These are phyloP conservation scores for Otatea glauca DNA, from an alignment of 176 grass and related monocot species.

Conservation along the genomic window DNA sequence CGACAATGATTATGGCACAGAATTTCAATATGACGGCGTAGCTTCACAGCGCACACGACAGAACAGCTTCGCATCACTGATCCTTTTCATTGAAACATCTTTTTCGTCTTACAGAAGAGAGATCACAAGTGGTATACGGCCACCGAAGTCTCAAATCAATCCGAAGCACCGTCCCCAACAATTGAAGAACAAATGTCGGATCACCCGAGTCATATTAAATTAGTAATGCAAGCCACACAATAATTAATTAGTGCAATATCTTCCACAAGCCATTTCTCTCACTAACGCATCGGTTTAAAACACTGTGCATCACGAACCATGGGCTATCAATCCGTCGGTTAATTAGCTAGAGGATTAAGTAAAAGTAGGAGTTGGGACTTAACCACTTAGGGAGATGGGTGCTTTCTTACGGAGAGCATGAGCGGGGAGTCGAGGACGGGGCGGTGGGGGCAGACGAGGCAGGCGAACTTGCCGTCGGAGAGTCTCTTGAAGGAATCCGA, in stretches of 20 bases:
- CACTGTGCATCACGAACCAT: neutral
- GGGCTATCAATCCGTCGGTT: neutral
- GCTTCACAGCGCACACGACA: neutral
- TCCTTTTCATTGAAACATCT: neutral
- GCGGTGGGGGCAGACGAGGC: conserved; percentile 73
- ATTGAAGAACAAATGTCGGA: neutral
- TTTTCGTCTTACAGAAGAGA: neutral
- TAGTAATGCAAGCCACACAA: neutral
- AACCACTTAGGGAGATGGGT: neutral
- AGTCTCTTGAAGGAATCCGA: conserved; percentile 73
- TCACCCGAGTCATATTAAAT: neutral
- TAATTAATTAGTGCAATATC: neutral
- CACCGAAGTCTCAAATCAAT: neutral
- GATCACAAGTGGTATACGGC: neutral
- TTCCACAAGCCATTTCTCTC: neutral
- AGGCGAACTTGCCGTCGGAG: conserved; percentile 62
- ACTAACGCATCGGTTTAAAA: neutral
- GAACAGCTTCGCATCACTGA: neutral
- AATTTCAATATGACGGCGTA: neutral
- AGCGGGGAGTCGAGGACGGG: conserved; percentile 71
- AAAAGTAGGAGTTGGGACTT: neutral
- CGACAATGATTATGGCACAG: neutral
- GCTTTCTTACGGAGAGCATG: conserved; percentile 73
- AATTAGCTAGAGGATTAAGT: neutral
- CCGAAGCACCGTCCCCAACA: neutral